phyloP scores from a whole-genome alignment of 2,329 filamentous ascomycete species.

The Didymella glomerata region DNA sequence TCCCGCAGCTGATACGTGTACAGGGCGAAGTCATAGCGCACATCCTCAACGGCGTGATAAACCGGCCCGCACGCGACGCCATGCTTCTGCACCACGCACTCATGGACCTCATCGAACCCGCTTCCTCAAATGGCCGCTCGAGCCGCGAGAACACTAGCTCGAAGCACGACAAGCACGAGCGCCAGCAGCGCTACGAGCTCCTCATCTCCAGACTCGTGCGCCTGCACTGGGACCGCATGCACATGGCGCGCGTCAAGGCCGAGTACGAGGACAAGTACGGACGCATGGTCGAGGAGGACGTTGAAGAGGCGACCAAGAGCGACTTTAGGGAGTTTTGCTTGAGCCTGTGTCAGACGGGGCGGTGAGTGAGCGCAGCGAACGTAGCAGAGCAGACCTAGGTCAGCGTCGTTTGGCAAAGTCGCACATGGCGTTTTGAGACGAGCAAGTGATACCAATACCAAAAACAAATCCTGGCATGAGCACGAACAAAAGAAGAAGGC shows the following conservation, averaged over 20 bases:
- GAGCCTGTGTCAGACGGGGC: slow-evolving; percentile 59
- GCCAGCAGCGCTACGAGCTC: slow-evolving; percentile 77
- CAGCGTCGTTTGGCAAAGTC: too few species aligned
- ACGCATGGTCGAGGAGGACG: slow-evolving; percentile 76
- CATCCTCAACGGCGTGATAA: slow-evolving; percentile 95
- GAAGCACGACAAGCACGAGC: slow-evolving; percentile 53
- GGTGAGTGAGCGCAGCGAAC: too few species aligned
- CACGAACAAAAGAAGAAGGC: too few species aligned
- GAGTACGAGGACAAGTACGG: slow-evolving; percentile 83
- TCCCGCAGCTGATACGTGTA: too few species aligned
- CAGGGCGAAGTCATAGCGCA: slow-evolving; percentile 94
- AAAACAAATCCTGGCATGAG: too few species aligned
- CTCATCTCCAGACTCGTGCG: slow-evolving; percentile 88
- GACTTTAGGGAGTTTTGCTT: slow-evolving; percentile 82
- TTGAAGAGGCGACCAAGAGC: slow-evolving; percentile 77
- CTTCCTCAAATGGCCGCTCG: slow-evolving; percentile 24
- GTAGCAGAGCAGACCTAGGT: too few species aligned
- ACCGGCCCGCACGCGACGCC: slow-evolving; percentile 91
- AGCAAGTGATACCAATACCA: too few species aligned
- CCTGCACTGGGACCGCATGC: slow-evolving; percentile 88
- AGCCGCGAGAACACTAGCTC: slow-evolving; percentile 34
- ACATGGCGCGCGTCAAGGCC: slow-evolving; percentile 79
- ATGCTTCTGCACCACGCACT: slow-evolving; percentile 91
- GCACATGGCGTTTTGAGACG: too few species aligned
- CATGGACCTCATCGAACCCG: slow-evolving; percentile 58